Percentiles rank a stretch among this genome's conserved stretches.
phyloP scores from a whole-genome alignment of 2,329 filamentous ascomycete species.

The Sphaerulina musiva region DNA sequence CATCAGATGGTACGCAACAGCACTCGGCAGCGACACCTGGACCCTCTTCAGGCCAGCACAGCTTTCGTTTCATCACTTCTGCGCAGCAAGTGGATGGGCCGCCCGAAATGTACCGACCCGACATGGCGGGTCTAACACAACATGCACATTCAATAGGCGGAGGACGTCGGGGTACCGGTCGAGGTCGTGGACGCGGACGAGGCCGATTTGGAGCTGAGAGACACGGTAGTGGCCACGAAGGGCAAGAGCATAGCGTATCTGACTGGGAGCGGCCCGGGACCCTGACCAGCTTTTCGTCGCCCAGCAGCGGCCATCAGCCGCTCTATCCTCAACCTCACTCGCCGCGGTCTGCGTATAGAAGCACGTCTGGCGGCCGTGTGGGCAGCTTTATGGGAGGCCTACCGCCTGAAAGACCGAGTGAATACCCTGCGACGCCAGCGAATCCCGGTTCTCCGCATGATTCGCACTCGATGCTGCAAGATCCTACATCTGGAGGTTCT shows the following conservation, averaged over 20 bases:
- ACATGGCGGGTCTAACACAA: constrained; percentile 14
- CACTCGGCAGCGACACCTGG: constrained; percentile 14
- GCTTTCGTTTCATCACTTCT: constrained; percentile 33
- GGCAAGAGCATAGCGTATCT: constrained; percentile 32
- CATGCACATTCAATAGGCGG: constrained; percentile 4
- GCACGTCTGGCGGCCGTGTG: constrained; percentile 1
- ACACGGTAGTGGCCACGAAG: constrained; percentile 11
- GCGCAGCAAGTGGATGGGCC: constrained; percentile 24
- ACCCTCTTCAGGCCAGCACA: constrained; percentile 13
- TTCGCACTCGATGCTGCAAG: constrained; percentile 11
- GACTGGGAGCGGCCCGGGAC: constrained; percentile 39
- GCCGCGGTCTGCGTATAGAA: constrained; percentile 8
- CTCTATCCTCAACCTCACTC: constrained; percentile 11
- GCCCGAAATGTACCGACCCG: constrained; percentile 29
- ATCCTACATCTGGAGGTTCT: constrained; percentile 13
- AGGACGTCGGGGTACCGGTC: constrained; percentile 30
- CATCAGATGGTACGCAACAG: constrained; percentile 28
- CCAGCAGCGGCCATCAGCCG: constrained; percentile 32
- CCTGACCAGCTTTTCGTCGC: constrained; percentile 33
- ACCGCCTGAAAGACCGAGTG: constrained; percentile 16
- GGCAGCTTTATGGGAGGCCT: constrained; percentile 11
- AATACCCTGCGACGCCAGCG: constrained; percentile 24
- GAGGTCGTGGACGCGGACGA: constrained; percentile 38
- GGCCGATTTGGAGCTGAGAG: constrained; percentile 32
- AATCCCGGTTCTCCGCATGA: constrained; percentile 15